Base-by-base conservation (phyloP, 2,329 filamentous ascomycete genomes). In the Scortechinia acanthostroma region DNA sequence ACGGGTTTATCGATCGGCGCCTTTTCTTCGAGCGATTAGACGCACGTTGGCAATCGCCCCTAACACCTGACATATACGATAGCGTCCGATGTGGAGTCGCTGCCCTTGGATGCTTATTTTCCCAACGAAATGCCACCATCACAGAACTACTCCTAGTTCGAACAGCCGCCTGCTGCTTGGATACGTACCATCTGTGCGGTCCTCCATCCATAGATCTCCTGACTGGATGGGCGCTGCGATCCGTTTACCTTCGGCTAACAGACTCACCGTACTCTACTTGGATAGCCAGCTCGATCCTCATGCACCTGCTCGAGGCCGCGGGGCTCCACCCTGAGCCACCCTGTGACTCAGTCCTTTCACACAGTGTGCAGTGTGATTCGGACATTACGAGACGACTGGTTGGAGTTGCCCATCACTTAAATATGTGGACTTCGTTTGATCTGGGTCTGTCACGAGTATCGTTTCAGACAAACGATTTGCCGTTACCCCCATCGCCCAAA, bases 351-450 rank as follows among this genome's bases (percentile, higher is more conserved):
- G 50, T 58, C 0, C 54, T 64, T 2, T 53, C 49, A 0, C 44
- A 49, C 1, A 40, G 55, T 1, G 54, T 49, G 3, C 54, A 57
- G 15, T 52, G 25, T 30, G 10, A 55, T 1, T 49, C 60, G 14
- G 56, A 64, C 15, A 22, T 56, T 61, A 4, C 61, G 64, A 6
- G 60, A 64, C 13, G 71, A 2, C 55, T 76, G 3, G 58, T 74
- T 52, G 66, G 71, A 44, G 66, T 79, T 33, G 70, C 75, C 0
- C 71, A 74, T 6, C 75, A 79, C 50, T 63, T 80, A 5, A 79
- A 80, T 50, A 72, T 70, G 13, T 80, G 76, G 75, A 71, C 73
- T 21, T 78, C 74, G 1, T 79, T 77, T 49, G 76, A 80, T 45
- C 69, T 78, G 45, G 76, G 76, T 1, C 67, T 73, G 0, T 75